A percentile compares a stretch with the other conserved stretches of the same genome.
Evolutionary conservation across 345 rosid genomes (phyloP).

Genomic region (Ceriops tagal): DNA sequence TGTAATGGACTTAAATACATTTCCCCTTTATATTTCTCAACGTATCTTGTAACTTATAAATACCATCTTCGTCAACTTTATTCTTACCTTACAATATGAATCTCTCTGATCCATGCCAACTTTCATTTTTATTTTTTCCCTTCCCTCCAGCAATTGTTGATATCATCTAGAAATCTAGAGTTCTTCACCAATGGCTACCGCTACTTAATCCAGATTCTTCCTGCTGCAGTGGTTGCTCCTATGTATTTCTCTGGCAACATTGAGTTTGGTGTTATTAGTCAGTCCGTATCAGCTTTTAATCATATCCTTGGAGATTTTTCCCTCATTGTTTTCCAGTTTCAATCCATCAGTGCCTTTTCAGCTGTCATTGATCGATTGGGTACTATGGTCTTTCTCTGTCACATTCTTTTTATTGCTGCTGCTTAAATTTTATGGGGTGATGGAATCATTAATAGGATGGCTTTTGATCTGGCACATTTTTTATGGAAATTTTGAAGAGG

Average conservation of each 20-base stretch:
- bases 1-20: too few species aligned
- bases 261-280: slow-evolving; percentile 98
- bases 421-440: background rate
- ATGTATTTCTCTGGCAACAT: slow-evolving; percentile 96
- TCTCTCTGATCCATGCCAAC: slow-evolving; percentile 12
- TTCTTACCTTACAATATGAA: slow-evolving; percentile 3
- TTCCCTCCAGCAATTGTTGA: slow-evolving; percentile 63
- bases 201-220: slow-evolving; percentile 93
- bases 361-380: slow-evolving; percentile 97
- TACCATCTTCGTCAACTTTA: background rate
- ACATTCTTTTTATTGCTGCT: background rate
- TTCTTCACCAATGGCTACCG: slow-evolving; percentile 95
- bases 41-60: too few species aligned
- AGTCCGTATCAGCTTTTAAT: slow-evolving; percentile 94
- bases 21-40: too few species aligned
- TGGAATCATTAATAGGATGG: background rate
- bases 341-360: slow-evolving; percentile 92
- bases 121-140: slow-evolving; percentile 13
- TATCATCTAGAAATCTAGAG: slow-evolving; percentile 93
- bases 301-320: slow-evolving; percentile 95
- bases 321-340: slow-evolving; percentile 90
- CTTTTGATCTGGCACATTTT: background rate
- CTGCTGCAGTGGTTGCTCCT: slow-evolving; percentile 96
- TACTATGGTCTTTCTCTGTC: slow-evolving; percentile 23
- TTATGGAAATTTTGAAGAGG: background rate